These are phyloP conservation scores for Psilocybe subaeruginosa DNA, from an alignment of 768 basidiomycete genomes.

Conservation along the genomic window DNA sequence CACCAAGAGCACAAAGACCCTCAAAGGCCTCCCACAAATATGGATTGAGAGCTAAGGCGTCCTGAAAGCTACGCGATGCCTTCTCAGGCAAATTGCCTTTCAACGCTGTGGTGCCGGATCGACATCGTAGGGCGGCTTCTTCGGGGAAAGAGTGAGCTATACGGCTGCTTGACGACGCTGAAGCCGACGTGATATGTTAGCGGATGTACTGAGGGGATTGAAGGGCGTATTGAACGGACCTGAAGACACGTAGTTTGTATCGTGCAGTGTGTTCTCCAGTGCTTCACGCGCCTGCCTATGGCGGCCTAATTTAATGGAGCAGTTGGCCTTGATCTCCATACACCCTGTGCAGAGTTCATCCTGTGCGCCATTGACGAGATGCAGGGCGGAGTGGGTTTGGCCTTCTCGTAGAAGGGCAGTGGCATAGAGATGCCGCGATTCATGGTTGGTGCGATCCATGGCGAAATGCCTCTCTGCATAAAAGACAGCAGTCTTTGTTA, in stretches of 20 bases:
- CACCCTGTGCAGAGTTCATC: constrained; percentile 74
- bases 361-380: constrained; percentile 64
- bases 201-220: constrained; percentile 3
- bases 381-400: constrained; percentile 75
- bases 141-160: constrained; percentile 66
- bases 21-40: constrained; percentile 94
- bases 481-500: constrained; percentile 82
- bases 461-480: constrained; percentile 86
- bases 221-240: constrained; percentile 45
- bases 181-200: constrained; percentile 14
- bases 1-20: constrained; percentile 81
- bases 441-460: constrained; percentile 71
- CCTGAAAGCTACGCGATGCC: constrained; percentile 71
- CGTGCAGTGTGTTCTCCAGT: constrained; percentile 62
- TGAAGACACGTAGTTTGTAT: constrained; percentile 53
- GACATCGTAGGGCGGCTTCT: constrained; percentile 74
- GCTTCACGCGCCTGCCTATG: constrained; percentile 79
- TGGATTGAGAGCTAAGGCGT: constrained; percentile 74
- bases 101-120: constrained; percentile 73
- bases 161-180: constrained; percentile 61
- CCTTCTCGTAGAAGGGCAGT: constrained; percentile 70
- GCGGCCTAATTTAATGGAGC: constrained; percentile 71
- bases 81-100: constrained; percentile 79
- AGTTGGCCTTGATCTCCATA: constrained; percentile 77
- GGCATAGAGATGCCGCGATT: constrained; percentile 85